These are phyloP conservation scores for Mucor racemosus DNA, from an alignment of 371 early-diverging fungal species.

Conservation along the genomic window DNA sequence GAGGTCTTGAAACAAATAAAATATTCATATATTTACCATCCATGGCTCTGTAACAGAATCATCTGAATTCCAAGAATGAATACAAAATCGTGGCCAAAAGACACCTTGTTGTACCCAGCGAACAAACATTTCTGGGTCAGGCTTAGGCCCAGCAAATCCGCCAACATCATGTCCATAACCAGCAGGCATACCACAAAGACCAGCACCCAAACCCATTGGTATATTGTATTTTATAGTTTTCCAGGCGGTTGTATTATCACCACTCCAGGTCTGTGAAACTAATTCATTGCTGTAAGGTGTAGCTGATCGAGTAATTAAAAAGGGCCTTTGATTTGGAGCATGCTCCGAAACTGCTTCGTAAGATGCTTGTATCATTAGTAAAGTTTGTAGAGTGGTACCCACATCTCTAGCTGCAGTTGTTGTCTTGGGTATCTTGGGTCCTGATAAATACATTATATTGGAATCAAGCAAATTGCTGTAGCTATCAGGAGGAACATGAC, in stretches of 20 bases:
- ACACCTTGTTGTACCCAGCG: conserved; percentile 72
- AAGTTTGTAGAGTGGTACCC: conserved; percentile 57
- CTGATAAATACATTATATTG: not conserved
- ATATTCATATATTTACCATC: conserved; percentile 48
- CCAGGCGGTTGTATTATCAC: conserved; percentile 68
- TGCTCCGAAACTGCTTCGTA: conserved; percentile 56
- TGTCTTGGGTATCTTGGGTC: conserved; percentile 10
- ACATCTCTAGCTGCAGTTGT: conserved; percentile 17
- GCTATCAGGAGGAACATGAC: conserved; percentile 28
- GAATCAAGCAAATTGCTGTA: not conserved
- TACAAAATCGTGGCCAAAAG: conserved; percentile 63
- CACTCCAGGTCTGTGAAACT: conserved; percentile 64
- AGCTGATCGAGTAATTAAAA: conserved; percentile 61
- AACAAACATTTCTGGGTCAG: conserved; percentile 61
- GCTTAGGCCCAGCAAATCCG: conserved; percentile 66
- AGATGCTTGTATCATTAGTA: conserved; percentile 62
- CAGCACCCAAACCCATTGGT: conserved; percentile 62
- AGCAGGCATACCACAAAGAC: conserved; percentile 48
- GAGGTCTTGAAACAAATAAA: too few relatives aligned
- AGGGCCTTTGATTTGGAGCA: conserved; percentile 53
- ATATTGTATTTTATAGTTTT: conserved; percentile 64
- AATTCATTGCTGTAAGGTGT: conserved; percentile 54
- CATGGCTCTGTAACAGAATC: conserved; percentile 63
- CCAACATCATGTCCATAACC: conserved; percentile 71
- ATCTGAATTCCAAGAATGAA: conserved; percentile 68